Evolutionary conservation across 306 rosid genomes (phyloP).

Genomic region (Cicer judaicum): DNA sequence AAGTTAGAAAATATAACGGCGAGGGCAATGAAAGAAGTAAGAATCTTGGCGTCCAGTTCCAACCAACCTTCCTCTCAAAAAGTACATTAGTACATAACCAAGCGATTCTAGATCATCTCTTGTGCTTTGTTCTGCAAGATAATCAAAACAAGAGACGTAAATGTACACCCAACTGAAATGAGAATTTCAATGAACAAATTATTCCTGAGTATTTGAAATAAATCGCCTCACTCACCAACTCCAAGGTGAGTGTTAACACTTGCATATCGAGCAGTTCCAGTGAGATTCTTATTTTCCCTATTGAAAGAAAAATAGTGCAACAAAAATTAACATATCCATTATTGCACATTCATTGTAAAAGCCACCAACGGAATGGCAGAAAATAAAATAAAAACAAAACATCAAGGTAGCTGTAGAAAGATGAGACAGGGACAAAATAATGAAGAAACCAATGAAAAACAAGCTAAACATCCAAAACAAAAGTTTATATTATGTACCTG

Average conservation of each 20-base stretch:
- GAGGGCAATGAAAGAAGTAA: slow-evolving; percentile 8
- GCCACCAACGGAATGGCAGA: no score
- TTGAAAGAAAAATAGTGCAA: slow-evolving; percentile 19
- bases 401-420: slow-evolving; percentile 7
- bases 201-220: slow-evolving; percentile 30
- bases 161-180: slow-evolving; percentile 1
- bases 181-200: slow-evolving; percentile 22
- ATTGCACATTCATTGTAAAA: neutral
- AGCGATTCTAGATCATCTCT: slow-evolving; percentile 99
- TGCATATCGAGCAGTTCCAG: slow-evolving; percentile 99
- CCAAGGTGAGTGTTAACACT: slow-evolving; percentile 99
- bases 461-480: slow-evolving; percentile 32
- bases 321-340: slow-evolving; percentile 1
- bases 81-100: slow-evolving; percentile 97
- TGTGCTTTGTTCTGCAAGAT: slow-evolving; percentile 92
- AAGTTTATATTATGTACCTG: slow-evolving; percentile 64
- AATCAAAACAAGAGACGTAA: slow-evolving; percentile 15
- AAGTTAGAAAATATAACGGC: slow-evolving; percentile 35
- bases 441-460: slow-evolving; percentile 36
- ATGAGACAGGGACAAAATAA: neutral
- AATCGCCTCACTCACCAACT: slow-evolving; percentile 71
- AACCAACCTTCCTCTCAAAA: slow-evolving; percentile 83
- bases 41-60: slow-evolving; percentile 2
- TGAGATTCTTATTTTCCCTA: slow-evolving; percentile 99
- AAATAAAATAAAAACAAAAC: neutral